Percentiles rank a stretch among this genome's conserved stretches.
phyloP scores from a whole-genome alignment of 345 rosid genomes.

The Citropsis articulata region DNA sequence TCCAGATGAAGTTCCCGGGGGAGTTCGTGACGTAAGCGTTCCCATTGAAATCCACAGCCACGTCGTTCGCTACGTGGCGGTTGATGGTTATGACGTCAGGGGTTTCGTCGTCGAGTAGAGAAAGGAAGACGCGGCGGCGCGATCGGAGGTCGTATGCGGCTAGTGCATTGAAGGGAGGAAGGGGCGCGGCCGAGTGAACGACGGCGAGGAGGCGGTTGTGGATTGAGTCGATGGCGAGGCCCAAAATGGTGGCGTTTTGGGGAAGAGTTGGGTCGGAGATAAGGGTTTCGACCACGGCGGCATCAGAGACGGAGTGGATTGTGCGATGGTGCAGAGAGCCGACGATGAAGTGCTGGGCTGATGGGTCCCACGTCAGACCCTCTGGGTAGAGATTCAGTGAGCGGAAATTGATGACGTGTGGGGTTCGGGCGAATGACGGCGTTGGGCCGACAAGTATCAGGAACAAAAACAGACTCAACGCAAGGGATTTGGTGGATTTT shows the following conservation, averaged over 20 bases:
- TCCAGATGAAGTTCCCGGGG: slow-evolving; percentile 82
- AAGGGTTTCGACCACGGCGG: slow-evolving; percentile 59
- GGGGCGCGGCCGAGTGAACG: slow-evolving; percentile 43
- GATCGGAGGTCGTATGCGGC: slow-evolving; percentile 79
- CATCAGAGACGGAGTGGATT: slow-evolving; percentile 72
- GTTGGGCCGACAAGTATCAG: slow-evolving; percentile 2
- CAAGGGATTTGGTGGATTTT: slow-evolving; percentile 8
- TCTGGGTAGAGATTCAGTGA: slow-evolving; percentile 75
- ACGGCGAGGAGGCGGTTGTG: slow-evolving; percentile 68
- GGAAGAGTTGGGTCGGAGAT: slow-evolving; percentile 63
- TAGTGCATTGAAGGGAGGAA: slow-evolving; percentile 71
- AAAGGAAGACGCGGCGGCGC: slow-evolving; percentile 33
- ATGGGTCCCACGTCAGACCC: slow-evolving; percentile 66
- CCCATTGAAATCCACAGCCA: slow-evolving; percentile 64
- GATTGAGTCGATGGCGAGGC: slow-evolving; percentile 55
- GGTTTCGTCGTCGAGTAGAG: slow-evolving; percentile 27
- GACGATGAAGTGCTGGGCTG: slow-evolving; percentile 72
- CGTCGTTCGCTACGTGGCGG: slow-evolving; percentile 57
- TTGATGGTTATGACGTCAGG: slow-evolving; percentile 15
- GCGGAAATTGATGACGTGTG: slow-evolving; percentile 65
- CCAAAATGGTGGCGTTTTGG: slow-evolving; percentile 49
- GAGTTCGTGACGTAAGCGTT: slow-evolving; percentile 89
- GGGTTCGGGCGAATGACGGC: slow-evolving; percentile 27
- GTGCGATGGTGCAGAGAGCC: slow-evolving; percentile 65
- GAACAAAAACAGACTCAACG: slow-evolving; percentile 8